phyloP scores from a whole-genome alignment of 2,329 filamentous ascomycete genomes.

The Trichophyton benhamiae region DNA sequence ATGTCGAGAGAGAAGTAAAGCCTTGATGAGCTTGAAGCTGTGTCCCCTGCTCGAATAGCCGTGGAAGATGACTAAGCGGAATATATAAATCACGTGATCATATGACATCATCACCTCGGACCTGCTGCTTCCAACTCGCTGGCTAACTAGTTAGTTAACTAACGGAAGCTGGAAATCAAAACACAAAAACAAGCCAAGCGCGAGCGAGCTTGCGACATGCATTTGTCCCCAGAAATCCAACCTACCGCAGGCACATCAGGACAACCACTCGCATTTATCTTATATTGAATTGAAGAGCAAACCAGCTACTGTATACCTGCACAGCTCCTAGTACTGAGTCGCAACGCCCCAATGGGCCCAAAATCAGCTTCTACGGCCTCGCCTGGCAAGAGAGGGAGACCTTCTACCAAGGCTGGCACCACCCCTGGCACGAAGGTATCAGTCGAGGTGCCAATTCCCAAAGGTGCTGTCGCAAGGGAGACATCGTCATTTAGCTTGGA shows the following conservation, averaged over 20 bases:
- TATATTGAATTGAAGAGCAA: not conserved
- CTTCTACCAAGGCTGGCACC: not conserved
- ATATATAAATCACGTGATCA: not conserved
- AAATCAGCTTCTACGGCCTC: constrained; percentile 13
- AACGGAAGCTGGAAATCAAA: not conserved
- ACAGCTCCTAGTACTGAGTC: not conserved
- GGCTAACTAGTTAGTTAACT: too few species aligned
- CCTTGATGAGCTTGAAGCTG: too few species aligned
- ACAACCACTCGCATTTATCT: too few species aligned
- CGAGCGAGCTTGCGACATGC: not conserved
- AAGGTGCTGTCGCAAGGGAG: constrained; percentile 10
- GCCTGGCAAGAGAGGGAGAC: constrained; percentile 11
- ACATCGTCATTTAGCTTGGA: constrained; percentile 20
- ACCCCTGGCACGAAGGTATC: not conserved
- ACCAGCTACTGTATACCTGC: not conserved
- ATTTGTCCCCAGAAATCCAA: not conserved
- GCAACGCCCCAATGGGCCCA: constrained; percentile 8
- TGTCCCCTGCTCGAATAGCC: too few species aligned
- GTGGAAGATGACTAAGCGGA: too few species aligned
- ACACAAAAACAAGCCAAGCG: constrained; percentile 4
- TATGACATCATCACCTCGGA: not conserved
- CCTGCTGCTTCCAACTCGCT: not conserved
- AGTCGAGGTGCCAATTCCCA: not conserved
- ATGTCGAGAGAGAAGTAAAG: too few species aligned
- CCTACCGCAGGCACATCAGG: not conserved